Conservation (phyloP, 1,284 basidiomycete genomes). For the Ganoderma multipileum region DNA sequence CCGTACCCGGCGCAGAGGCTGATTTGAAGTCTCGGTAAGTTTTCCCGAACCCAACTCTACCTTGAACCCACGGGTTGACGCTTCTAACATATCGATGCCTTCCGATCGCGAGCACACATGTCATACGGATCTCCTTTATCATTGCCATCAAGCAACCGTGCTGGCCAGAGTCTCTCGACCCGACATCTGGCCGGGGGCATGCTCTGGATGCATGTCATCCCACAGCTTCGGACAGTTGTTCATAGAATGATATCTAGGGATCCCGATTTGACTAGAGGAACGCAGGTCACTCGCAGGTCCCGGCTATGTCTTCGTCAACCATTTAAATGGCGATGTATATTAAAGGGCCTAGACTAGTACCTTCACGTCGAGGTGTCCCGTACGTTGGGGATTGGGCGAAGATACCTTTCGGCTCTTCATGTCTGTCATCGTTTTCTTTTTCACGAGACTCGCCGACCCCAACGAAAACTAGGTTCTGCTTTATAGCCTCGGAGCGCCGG, state of each 20-base stretch:
- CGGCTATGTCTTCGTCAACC: neutral
- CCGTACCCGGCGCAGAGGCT: neutral
- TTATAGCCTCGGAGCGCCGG: neutral
- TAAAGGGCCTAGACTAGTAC: neutral
- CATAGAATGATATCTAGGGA: neutral
- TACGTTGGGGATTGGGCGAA: neutral
- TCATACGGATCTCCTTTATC: slow-evolving; percentile 4
- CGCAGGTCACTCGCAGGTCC: neutral
- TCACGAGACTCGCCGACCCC: too few relatives aligned
- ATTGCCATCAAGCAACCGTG: slow-evolving; percentile 1
- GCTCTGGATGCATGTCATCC: neutral
- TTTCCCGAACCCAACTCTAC: neutral
- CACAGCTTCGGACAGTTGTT: neutral
- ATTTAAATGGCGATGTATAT: neutral
- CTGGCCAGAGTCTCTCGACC: neutral
- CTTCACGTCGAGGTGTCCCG: neutral
- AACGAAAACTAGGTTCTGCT: too few relatives aligned
- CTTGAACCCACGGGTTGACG: neutral
- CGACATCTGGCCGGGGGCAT: neutral
- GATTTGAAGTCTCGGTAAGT: neutral
- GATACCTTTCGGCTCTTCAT: neutral
- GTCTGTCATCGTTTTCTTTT: too few relatives aligned
- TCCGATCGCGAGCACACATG: slow-evolving; percentile 5
- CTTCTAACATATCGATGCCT: neutral
- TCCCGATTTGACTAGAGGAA: neutral